Evolutionary conservation across 1,284 basidiomycete species (phyloP).

Genomic region (Tremellales sp.): DNA sequence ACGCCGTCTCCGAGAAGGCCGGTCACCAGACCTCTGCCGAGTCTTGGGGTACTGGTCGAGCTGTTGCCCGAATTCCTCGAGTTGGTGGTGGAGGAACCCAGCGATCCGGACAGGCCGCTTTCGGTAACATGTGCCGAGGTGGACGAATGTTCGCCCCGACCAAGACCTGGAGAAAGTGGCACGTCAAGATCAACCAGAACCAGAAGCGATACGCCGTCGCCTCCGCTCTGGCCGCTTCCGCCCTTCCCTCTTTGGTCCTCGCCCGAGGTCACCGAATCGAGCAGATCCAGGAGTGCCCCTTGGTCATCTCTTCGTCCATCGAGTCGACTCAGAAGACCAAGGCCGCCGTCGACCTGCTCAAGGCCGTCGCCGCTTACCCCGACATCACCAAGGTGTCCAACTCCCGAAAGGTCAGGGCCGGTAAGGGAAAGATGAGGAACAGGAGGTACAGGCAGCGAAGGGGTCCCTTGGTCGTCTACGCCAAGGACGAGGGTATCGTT

Average conservation of each 20-base stretch:
- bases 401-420: slow-evolving; percentile 94
- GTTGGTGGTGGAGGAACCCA: slow-evolving; percentile 98
- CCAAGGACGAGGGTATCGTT: slow-evolving; percentile 95
- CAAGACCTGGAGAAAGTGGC: slow-evolving; percentile 99
- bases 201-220: slow-evolving; percentile 98
- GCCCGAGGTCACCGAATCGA: slow-evolving; percentile 99
- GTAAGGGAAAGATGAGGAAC: slow-evolving; percentile 97
- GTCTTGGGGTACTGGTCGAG: slow-evolving; percentile 99
- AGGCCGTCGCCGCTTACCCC: slow-evolving; percentile 81
- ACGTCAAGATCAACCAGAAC: slow-evolving; percentile 99
- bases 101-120: slow-evolving; percentile 97
- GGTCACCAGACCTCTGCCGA: slow-evolving; percentile 95
- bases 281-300: slow-evolving; percentile 92
- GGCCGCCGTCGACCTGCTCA: slow-evolving; percentile 92
- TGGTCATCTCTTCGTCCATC: slow-evolving; percentile 74
- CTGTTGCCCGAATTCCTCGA: slow-evolving; percentile 99
- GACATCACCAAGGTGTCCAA: slow-evolving; percentile 97
- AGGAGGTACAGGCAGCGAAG: slow-evolving; percentile 95
- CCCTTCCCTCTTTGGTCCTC: slow-evolving; percentile 95
- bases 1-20: slow-evolving; percentile 94
- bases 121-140: slow-evolving; percentile 99
- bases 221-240: slow-evolving; percentile 95
- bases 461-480: slow-evolving; percentile 96
- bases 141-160: slow-evolving; percentile 99
- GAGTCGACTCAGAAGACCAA: slow-evolving; percentile 96